These are phyloP conservation scores for Penicillium sp. DNA, from an alignment of 2,329 filamentous ascomycete species.

Conservation along the genomic window DNA sequence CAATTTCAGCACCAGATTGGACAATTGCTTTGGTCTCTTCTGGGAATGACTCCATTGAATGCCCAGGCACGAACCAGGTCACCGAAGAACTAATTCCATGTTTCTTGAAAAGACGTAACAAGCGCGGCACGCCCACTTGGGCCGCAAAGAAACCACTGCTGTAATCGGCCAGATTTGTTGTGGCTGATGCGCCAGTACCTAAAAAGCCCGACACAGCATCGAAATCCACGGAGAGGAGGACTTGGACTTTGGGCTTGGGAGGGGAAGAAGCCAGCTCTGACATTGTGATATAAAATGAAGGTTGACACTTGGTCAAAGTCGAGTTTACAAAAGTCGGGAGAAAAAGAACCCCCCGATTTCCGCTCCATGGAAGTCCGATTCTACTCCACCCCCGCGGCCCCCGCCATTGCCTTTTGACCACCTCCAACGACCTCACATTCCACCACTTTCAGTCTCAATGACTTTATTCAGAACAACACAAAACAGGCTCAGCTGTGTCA, in stretches of 20 bases:
- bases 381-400: too few species aligned
- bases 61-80: conserved; percentile 60
- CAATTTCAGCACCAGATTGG: conserved; percentile 53
- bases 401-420: neutral
- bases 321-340: neutral
- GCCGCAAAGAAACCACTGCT: conserved; percentile 55
- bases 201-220: conserved; percentile 60
- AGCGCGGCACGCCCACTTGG: conserved; percentile 54
- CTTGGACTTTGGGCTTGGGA: conserved; percentile 15
- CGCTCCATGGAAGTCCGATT: too few species aligned
- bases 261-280: neutral
- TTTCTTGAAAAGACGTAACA: conserved; percentile 54
- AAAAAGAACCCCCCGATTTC: too few species aligned
- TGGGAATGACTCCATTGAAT: conserved; percentile 57
- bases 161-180: conserved; percentile 56
- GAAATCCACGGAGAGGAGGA: conserved; percentile 48
- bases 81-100: conserved; percentile 51
- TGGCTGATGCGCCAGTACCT: conserved; percentile 51
- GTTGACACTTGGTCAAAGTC: neutral
- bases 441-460: neutral
- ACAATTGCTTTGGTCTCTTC: conserved; percentile 50
- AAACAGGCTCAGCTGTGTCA: neutral
- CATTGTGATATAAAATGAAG: neutral
- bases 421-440: too few species aligned
- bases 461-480: neutral